Evolutionary conservation across 2,329 filamentous ascomycete genomes (phyloP).

Genomic region (Neonectria sp.): DNA sequence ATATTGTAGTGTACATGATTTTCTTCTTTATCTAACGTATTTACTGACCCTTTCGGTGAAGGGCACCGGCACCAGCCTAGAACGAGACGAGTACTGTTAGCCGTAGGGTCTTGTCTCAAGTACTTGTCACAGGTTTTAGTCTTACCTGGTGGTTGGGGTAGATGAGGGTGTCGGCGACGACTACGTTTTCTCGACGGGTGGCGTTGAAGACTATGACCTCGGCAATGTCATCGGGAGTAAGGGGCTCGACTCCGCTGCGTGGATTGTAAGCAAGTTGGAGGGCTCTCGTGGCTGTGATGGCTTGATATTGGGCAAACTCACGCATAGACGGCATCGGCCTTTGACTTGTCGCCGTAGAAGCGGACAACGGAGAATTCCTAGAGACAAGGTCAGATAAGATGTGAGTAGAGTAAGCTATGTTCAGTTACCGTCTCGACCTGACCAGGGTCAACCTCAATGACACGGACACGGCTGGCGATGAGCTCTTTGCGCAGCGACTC

Average conservation of each 20-base stretch:
- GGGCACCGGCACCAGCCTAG: slow-evolving; percentile 52
- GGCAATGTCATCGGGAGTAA: slow-evolving; percentile 92
- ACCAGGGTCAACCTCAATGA: slow-evolving; percentile 92
- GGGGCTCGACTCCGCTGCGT: slow-evolving; percentile 79
- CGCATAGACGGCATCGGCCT: slow-evolving; percentile 93
- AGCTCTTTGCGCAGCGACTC: slow-evolving; percentile 88
- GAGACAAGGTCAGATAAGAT: slow-evolving; percentile 5
- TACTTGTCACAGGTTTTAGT: background rate
- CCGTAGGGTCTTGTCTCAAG: background rate
- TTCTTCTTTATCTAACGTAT: slow-evolving; percentile 7
- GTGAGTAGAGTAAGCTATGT: background rate
- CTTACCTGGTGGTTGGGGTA: slow-evolving; percentile 91
- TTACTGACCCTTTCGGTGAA: slow-evolving; percentile 49
- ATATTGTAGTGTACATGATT: slow-evolving; percentile 11
- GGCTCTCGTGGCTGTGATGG: background rate
- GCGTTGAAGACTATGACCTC: slow-evolving; percentile 91
- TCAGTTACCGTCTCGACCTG: slow-evolving; percentile 85
- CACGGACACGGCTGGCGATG: slow-evolving; percentile 82
- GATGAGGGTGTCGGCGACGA: slow-evolving; percentile 88
- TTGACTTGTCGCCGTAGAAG: slow-evolving; percentile 89
- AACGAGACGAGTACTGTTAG: slow-evolving; percentile 18
- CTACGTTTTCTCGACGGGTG: slow-evolving; percentile 89
- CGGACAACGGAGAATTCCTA: slow-evolving; percentile 90
- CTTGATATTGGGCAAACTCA: slow-evolving; percentile 59
- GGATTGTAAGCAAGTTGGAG: slow-evolving; percentile 16